A percentile compares a stretch with the other conserved stretches of the same genome.
These are phyloP conservation scores for Ciborinia camelliae DNA, from an alignment of 2,329 filamentous ascomycete genomes.

Conservation along the genomic window DNA sequence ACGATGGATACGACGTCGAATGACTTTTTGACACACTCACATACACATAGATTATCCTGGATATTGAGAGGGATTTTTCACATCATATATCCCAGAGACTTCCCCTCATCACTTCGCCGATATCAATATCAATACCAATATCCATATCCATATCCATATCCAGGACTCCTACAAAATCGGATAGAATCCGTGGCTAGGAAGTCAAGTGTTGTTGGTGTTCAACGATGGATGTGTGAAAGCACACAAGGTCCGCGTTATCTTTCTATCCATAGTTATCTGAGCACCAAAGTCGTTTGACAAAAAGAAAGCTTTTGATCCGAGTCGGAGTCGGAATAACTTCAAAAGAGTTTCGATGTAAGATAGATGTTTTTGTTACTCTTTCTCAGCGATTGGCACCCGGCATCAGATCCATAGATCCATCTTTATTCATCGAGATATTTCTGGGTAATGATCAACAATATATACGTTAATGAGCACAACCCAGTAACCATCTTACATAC, in stretches of 20 bases:
- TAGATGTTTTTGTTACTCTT: neutral
- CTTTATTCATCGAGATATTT: neutral
- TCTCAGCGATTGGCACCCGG: neutral
- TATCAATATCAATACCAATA: too few relatives aligned
- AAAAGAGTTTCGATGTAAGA: neutral
- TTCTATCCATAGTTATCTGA: neutral
- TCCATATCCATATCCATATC: too few relatives aligned
- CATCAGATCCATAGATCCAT: neutral
- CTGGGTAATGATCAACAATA: too few relatives aligned
- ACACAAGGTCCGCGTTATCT: too few relatives aligned
- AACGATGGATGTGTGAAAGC: too few relatives aligned
- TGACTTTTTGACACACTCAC: neutral
- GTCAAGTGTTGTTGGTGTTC: too few relatives aligned
- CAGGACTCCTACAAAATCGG: neutral
- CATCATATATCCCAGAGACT: neutral
- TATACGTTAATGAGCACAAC: neutral
- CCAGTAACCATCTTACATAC: neutral
- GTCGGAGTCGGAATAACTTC: neutral
- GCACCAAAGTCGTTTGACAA: neutral
- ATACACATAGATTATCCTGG: too few relatives aligned
- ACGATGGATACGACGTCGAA: slow-evolving; percentile 1
- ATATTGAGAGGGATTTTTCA: too few relatives aligned
- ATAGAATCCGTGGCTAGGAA: neutral
- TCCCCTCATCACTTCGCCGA: slow-evolving; percentile 2
- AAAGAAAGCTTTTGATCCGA: neutral